A percentile compares a stretch with the other conserved stretches of the same genome.
phyloP scores from a whole-genome alignment of 768 basidiomycete species.

The Lactarius trivialis region DNA sequence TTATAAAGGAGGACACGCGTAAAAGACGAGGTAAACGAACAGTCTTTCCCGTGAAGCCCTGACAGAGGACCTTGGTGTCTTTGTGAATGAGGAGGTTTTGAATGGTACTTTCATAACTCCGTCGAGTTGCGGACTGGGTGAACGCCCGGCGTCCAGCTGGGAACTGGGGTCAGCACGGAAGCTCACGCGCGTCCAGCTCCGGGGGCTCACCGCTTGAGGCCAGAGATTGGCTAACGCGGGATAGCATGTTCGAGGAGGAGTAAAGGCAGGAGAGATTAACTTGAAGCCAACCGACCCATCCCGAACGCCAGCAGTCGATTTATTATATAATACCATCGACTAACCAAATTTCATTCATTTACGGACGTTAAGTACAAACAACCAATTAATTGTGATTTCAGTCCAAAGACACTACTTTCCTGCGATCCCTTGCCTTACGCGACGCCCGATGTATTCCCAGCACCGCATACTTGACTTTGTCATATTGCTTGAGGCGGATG shows the following conservation, averaged over 20 bases:
- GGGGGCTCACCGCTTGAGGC: constrained; percentile 41
- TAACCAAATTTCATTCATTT: not conserved
- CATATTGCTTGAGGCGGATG: constrained; percentile 55
- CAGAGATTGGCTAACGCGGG: constrained; percentile 54
- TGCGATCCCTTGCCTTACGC: constrained; percentile 64
- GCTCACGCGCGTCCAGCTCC: not conserved
- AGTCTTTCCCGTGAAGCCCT: constrained; percentile 93
- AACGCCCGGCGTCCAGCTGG: constrained; percentile 72
- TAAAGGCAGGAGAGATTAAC: not conserved
- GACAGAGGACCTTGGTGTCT: constrained; percentile 89
- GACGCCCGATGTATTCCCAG: constrained; percentile 64
- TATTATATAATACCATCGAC: constrained; percentile 13
- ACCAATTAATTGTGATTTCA: constrained; percentile 25
- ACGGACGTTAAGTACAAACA: constrained; percentile 19
- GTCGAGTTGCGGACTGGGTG: constrained; percentile 66
- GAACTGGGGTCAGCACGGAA: not conserved
- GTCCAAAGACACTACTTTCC: constrained; percentile 38
- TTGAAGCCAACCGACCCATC: not conserved
- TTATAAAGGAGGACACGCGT: not conserved
- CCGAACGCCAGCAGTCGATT: not conserved
- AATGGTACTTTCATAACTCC: constrained; percentile 83
- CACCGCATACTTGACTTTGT: constrained; percentile 79
- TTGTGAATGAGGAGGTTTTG: constrained; percentile 88
- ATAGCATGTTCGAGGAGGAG: constrained; percentile 42
- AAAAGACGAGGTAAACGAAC: constrained; percentile 36